Evolutionary conservation across 2,329 filamentous ascomycete genomes (phyloP), one percentile per base, ranked within the genome.

Genomic region (Trematosphaeria pertusa): DNA sequence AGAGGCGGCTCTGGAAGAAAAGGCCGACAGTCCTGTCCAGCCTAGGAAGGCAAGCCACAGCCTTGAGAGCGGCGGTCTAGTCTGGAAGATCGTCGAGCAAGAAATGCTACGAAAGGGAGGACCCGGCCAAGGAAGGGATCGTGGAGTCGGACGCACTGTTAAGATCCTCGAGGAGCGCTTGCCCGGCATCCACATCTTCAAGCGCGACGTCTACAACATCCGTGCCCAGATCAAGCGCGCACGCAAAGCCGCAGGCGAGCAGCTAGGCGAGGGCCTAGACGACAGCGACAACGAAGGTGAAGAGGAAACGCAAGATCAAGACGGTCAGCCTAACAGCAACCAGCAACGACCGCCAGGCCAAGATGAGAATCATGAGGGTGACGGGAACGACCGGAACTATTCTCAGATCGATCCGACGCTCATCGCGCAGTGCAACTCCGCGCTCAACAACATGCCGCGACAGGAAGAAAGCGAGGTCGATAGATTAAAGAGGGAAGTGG

Each of bases 171-270:
- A 70, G 20, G 56, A 61, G 8, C 45, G 53, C 15, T 46, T 69
- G 2, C 66, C 67, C 0, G 66, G 66, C 1, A 69, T 70, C 24
- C 61, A 61, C 37, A 70, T 70, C 30, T 68, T 67, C 49, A 69
- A 70, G 49, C 62, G 67, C 34, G 67, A 70, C 40, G 59, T 70
- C 6, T 70, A 70, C 45, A 70, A 70, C 22, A 68, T 69, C 21
- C 60, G 66, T 2, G 65, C 67, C 6, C 62, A 69, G 39, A 69
- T 70, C 45, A 69, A 65, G 46, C 49, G 63, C 4, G 57, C 62
- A 1, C 44, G 64, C 3, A 69, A 68, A 42, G 60, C 62, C 10
- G 62, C 64, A 2, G 65, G 53, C 3, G 62, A 66, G 35, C 48
- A 62, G 24, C 21, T 64, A 2, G 64, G 61, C 24, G 59, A 64